Evolutionary conservation across 2,329 filamentous ascomycete species (phyloP), one percentile per base, ranked within the genome.

Genomic region (Penicillium sp.): DNA sequence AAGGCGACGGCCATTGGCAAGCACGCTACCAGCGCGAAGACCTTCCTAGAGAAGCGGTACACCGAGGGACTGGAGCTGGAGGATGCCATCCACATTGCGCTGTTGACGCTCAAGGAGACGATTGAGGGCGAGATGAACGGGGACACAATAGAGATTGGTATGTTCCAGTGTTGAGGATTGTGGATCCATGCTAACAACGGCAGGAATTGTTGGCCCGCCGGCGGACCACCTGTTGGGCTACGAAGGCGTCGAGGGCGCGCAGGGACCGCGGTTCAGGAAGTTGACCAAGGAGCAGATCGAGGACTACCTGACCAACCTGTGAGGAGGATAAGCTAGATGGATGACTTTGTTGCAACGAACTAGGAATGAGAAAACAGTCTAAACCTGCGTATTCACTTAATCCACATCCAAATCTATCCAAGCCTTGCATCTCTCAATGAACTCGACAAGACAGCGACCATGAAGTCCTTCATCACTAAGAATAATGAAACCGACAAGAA

Each of bases 71-170:
- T 98, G 66, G 93, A 98, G 78, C 77, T 98, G 54, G 93, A 98
- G 74, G 93, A 98, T 72, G 93, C 93, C 8, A 93, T 98, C 59
- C 93, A 98, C 73, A 98, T 98, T 75, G 93, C 93, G 50, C 80
- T 98, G 45, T 77, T 98, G 68, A 98, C 93, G 22, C 76, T 98
- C 68, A 98, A 98, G 79, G 93, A 98, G 79, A 96, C 93, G 47
- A 98, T 98, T 66, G 91, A 97, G 75, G 93, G 93, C 47, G 93
- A 97, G 76, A 97, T 97, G 91, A 97, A 91, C 60, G 91, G 91
- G 53, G 90, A 97, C 69, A 96, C 91, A 26, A 94, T 98, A 56
- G 93, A 98, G 74, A 96, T 98, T 70, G 91, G 89, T 89, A 74
- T 37, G 44, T 40, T 11, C 18, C 3, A 5, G 41, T 22, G n/a